Evolutionary conservation across 2,329 filamentous ascomycete species (phyloP).

Genomic region (Aspergillus sp.): DNA sequence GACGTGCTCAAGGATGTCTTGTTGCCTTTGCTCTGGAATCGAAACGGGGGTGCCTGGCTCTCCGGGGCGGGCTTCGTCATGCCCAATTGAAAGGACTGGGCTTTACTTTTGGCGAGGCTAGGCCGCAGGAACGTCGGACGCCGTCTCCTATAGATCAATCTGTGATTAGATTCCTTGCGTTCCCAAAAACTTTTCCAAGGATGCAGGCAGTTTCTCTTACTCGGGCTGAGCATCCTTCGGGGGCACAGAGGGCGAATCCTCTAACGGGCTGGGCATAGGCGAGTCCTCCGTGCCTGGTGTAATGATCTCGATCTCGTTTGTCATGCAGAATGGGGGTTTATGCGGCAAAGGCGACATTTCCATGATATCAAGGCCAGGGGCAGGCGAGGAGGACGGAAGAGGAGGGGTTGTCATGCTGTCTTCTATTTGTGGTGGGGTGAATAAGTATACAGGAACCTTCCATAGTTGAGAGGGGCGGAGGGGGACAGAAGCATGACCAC

Average conservation of each 20-base stretch:
- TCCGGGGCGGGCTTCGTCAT: conserved; percentile 62
- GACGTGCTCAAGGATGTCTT: conserved; percentile 57
- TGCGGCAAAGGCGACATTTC: conserved; percentile 92
- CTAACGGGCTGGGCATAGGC: conserved; percentile 39
- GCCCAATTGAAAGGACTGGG: conserved; percentile 66
- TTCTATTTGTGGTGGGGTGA: conserved; percentile 41
- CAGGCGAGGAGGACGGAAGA: conserved; percentile 79
- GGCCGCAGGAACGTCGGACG: conserved; percentile 71
- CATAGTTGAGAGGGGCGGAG: neutral
- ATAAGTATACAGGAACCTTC: conserved; percentile 2
- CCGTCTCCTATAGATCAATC: conserved; percentile 54
- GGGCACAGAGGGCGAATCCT: conserved; percentile 39
- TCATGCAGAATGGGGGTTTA: conserved; percentile 67
- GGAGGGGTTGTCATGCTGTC: conserved; percentile 82
- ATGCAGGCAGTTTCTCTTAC: conserved; percentile 29
- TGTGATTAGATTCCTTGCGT: conserved; percentile 19
- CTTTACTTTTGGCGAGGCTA: conserved; percentile 72
- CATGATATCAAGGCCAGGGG: conserved; percentile 72
- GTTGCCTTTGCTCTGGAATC: conserved; percentile 63
- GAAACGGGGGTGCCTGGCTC: conserved; percentile 69
- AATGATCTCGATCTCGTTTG: conserved; percentile 63
- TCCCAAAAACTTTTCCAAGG: neutral
- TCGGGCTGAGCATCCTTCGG: conserved; percentile 30
- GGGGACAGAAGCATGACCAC: conserved; percentile 4
- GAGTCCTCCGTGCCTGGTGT: conserved; percentile 68